A percentile compares a stretch with the other conserved stretches of the same genome.
Evolutionary conservation across 345 rosid species (phyloP).

Genomic region (Passiflora organensis): DNA sequence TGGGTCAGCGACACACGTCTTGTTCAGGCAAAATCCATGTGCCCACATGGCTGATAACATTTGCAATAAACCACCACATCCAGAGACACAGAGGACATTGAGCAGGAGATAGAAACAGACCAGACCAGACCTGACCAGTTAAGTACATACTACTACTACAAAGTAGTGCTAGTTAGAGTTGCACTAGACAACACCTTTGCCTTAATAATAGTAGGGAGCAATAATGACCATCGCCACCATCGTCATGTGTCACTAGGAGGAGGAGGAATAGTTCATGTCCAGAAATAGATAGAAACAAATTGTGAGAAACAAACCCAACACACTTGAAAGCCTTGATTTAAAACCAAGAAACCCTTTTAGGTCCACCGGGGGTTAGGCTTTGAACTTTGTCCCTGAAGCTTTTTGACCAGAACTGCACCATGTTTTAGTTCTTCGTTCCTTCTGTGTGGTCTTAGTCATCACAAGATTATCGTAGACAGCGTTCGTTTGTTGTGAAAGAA

Average conservation of each 20-base stretch:
- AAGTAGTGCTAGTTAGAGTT: neutral
- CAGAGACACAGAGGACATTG: neutral
- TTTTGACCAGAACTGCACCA: neutral
- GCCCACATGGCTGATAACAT: slow-evolving; percentile 46
- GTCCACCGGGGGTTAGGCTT: slow-evolving; percentile 6
- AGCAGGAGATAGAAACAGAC: neutral
- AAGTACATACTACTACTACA: neutral
- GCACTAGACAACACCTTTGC: neutral
- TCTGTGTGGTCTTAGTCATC: too few species aligned
- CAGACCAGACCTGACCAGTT: neutral
- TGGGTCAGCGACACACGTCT: slow-evolving; percentile 51
- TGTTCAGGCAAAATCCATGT: slow-evolving; percentile 51
- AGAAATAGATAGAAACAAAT: slow-evolving; percentile 1
- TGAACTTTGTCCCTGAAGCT: slow-evolving; percentile 8
- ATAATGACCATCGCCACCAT: neutral
- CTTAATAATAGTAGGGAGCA: neutral
- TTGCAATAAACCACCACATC: neutral
- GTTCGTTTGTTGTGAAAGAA: neutral
- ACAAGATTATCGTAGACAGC: too few species aligned
- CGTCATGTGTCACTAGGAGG: neutral
- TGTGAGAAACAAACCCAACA: neutral
- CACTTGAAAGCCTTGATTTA: neutral
- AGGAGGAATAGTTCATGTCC: neutral
- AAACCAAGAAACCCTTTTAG: too few species aligned
- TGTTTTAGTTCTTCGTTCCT: neutral